Evolutionary conservation across 805 yeast genomes (phyloP), one percentile per base, ranked within the genome.

Genomic region (Hemisphaericaspora nanyangensis): DNA sequence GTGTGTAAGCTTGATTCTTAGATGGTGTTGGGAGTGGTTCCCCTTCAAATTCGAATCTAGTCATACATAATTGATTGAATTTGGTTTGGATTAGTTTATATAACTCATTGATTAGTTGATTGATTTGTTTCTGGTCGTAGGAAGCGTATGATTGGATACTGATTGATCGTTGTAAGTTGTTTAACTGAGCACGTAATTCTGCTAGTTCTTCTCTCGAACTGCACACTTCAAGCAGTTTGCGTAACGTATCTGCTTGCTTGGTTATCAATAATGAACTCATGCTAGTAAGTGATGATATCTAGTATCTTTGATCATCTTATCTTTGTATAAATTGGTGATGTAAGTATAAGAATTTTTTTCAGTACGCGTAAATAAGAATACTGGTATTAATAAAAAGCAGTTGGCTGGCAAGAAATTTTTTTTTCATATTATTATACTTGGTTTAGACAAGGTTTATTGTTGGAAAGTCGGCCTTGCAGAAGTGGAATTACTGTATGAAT

Each of bases 1-100:
- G 6, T 2, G 26, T 22, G 26, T 8, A 8, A 22, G 8, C 8
- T 29, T 22, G 26, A 12, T 24, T 29, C 18, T 18, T 25, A n/a
- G 44, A 39, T 4, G 50, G 48, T 10, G 51, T 40, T 22, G 25
- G 8, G n/a, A n/a, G n/a, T 2, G 72, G 72, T 1, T 40, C 53
- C 3, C 70, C 70, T 11, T 16, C 29, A 34, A 65, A 66, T 20
- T 37, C 36, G 38, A 66, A 65, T 32, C 42, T 35, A 11, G 38
- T 34, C 8, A 40, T 25, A 18, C 42, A 48, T 7, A 50, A 29
- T 7, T 47, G 42, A 19, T 43, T 45, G 24, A 42, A 45, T 33
- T 56, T 56, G 16, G 42, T 37, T 6, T 55, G 60, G 11, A 61
- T 33, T 3, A 48, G 33, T 38, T 45, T 55, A 38, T 52, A 46